These are phyloP conservation scores for Grosmannia clavigera DNA, from an alignment of 2,329 filamentous ascomycete species.

Conservation along the genomic window DNA sequence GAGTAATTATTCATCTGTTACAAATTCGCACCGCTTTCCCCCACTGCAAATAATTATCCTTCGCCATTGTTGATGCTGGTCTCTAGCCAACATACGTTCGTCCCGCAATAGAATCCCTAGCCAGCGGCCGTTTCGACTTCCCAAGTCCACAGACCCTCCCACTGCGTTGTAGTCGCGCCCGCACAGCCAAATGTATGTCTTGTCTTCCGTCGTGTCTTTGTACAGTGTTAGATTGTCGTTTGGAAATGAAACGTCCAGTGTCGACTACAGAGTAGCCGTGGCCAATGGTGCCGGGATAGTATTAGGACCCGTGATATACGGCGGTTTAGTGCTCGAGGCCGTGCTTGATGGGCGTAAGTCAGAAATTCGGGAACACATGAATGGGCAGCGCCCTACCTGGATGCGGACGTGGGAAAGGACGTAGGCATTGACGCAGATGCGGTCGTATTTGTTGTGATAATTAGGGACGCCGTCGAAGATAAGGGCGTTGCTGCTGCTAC, in stretches of 20 bases:
- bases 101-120: slow-evolving; percentile 20
- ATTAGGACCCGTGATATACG: background rate
- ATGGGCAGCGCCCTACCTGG: background rate
- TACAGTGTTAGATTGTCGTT: slow-evolving; percentile 23
- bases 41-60: slow-evolving; percentile 21
- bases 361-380: too few relatives aligned
- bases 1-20: background rate
- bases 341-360: too few relatives aligned
- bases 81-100: slow-evolving; percentile 23
- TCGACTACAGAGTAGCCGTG: background rate
- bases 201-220: slow-evolving; percentile 6
- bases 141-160: slow-evolving; percentile 19
- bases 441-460: background rate
- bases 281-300: background rate
- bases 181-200: slow-evolving; percentile 21
- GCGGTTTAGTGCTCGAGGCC: too few relatives aligned
- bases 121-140: slow-evolving; percentile 19
- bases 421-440: background rate
- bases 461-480: background rate
- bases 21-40: slow-evolving; percentile 9
- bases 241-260: slow-evolving; percentile 17
- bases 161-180: slow-evolving; percentile 22
- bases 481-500: background rate
- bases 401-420: background rate
- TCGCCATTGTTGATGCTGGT: slow-evolving; percentile 16